Conservation (phyloP, 2,329 filamentous ascomycete genomes). For the Dactylellina haptotyla region DNA sequence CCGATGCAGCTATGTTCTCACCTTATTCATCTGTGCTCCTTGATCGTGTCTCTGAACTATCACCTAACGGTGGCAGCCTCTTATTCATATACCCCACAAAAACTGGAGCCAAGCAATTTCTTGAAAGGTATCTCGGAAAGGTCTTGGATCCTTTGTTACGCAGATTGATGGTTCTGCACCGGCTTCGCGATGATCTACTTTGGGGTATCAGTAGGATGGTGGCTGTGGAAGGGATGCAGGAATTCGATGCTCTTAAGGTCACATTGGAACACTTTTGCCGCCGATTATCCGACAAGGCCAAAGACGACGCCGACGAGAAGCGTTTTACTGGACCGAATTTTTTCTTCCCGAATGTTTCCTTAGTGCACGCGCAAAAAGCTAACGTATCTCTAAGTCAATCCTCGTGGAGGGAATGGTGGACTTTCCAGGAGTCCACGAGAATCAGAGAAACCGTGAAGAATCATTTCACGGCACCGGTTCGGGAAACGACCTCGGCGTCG, state of each 20-base stretch:
- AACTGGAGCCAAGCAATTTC: slow-evolving; percentile 57
- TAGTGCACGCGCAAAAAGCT: slow-evolving; percentile 56
- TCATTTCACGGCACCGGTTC: slow-evolving; percentile 54
- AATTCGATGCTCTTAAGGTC: slow-evolving; percentile 55
- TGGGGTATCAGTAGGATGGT: slow-evolving; percentile 58
- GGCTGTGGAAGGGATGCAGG: slow-evolving; percentile 56
- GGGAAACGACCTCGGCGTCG: slow-evolving; percentile 17
- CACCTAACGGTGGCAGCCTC: slow-evolving; percentile 56
- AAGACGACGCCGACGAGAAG: slow-evolving; percentile 28
- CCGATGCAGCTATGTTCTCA: slow-evolving; percentile 58
- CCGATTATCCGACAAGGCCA: slow-evolving; percentile 35
- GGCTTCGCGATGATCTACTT: slow-evolving; percentile 56
- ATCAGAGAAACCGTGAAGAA: slow-evolving; percentile 57
- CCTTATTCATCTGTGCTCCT: slow-evolving; percentile 57
- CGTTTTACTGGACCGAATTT: slow-evolving; percentile 27
- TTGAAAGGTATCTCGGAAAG: slow-evolving; percentile 57
- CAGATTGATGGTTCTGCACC: slow-evolving; percentile 58
- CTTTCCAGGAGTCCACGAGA: slow-evolving; percentile 57
- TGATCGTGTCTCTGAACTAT: slow-evolving; percentile 57
- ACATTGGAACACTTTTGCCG: slow-evolving; percentile 56
- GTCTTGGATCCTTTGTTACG: slow-evolving; percentile 58
- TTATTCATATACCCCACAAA: slow-evolving; percentile 58
- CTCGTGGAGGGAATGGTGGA: slow-evolving; percentile 59
- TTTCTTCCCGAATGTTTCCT: slow-evolving; percentile 38
- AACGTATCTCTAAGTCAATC: slow-evolving; percentile 57